Conservation (phyloP, 768 basidiomycete species). For the Fibroporia radiculosa region DNA sequence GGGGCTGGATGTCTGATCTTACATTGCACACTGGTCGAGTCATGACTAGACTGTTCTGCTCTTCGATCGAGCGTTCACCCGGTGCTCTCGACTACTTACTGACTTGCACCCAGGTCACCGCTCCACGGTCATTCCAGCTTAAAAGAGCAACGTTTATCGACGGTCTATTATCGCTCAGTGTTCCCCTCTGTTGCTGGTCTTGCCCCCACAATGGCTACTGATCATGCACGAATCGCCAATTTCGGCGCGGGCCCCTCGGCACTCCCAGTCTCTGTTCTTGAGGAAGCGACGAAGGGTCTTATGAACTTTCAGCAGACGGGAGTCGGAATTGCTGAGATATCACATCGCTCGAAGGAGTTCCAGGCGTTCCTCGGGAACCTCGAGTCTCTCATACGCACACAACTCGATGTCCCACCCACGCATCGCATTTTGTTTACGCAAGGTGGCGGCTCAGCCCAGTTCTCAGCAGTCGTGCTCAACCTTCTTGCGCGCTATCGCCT, state of each 20-base stretch:
- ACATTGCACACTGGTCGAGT: background rate
- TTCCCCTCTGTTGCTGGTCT: no score
- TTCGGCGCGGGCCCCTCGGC: conserved; percentile 95
- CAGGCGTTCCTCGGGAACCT: conserved; percentile 54
- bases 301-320: conserved; percentile 87
- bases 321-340: conserved; percentile 93
- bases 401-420: conserved; percentile 75
- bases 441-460: conserved; percentile 89
- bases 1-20: no score
- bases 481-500: conserved; percentile 81
- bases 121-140: background rate
- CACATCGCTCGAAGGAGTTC: conserved; percentile 92
- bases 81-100: background rate
- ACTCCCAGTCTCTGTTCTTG: conserved; percentile 78
- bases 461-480: conserved; percentile 89
- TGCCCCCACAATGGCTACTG: conserved; percentile 12
- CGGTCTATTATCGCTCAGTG: no score
- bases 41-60: background rate
- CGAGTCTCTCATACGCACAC: conserved; percentile 60
- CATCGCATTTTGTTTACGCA: conserved; percentile 90
- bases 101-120: background rate
- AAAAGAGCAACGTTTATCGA: no score
- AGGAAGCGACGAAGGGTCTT: conserved; percentile 77
- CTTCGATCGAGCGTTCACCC: background rate
- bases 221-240: conserved; percentile 56